Base-by-base conservation (phyloP, 164 flowering plant genomes). In the Aristolochia fimbriata region DNA sequence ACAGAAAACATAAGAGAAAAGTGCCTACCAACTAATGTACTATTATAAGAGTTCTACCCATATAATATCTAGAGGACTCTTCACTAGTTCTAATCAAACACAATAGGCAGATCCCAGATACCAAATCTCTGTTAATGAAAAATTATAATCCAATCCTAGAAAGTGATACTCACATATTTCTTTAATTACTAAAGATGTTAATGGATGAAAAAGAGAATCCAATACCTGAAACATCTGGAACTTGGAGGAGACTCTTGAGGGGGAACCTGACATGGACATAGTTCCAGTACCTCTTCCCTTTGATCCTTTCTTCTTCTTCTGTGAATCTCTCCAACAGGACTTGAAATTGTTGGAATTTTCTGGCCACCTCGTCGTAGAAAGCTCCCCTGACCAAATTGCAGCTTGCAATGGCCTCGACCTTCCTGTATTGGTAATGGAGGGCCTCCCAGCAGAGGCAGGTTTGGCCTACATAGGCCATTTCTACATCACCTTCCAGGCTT, bases 391-490 rank as follows among this genome's bases (percentile, higher is more conserved):
- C 51, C 41, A 61, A 48, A 53, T 54, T 41, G 15, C 78, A 52
- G 23, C 20, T 11, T n/a, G 61, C 46, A 55, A 76, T 65, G 16
- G 68, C 71, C 62, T 80, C 75, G 53, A 85, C 78, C 62, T 71
- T 81, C 51, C 50, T 52, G 60, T 82, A 82, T 51, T 76, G 85
- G 27, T 80, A 74, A 57, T 77, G 70, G 37, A 84, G 82, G 82
- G 87, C 86, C 52, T 81, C 87, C 87, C 86, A 85, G 45, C 80
- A 70, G 62, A 82, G 63, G 73, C 85, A 85, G 56, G 74, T 55
- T 62, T 85, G 84, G 22, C 80, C 87, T 47, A 82, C 85, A 71
- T 80, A 80, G 43, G 75, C 75, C 67, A 65, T 63, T 59, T 82
- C 90, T 47, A 82, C 61, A 41, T 81, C 86, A 67, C 69, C 69